Conservation (phyloP, 2,329 filamentous ascomycete genomes). For the Aspergillus fumigatiaffinis region DNA sequence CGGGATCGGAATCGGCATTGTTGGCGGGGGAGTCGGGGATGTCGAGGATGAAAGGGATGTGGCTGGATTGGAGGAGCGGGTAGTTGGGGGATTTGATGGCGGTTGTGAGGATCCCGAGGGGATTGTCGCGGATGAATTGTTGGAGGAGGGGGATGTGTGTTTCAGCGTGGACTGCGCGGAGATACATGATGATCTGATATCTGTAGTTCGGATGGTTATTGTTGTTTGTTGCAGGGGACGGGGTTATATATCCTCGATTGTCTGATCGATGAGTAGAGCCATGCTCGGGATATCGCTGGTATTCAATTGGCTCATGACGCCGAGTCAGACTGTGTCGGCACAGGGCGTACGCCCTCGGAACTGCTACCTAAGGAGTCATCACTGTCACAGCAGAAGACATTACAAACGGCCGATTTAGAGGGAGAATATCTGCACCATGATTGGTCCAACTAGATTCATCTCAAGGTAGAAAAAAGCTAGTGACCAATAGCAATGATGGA, state of each 20-base stretch:
- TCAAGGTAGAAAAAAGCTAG: not conserved
- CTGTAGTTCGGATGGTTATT: not conserved
- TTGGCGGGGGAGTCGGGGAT: conserved; percentile 20
- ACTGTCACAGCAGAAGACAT: too few species aligned
- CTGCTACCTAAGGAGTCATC: too few species aligned
- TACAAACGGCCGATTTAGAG: not conserved
- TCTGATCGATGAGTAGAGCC: too few species aligned
- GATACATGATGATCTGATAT: conserved; percentile 49
- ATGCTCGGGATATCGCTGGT: too few species aligned
- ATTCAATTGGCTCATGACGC: too few species aligned
- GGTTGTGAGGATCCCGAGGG: conserved; percentile 61
- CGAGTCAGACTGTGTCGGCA: too few species aligned
- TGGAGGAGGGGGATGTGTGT: conserved; percentile 47
- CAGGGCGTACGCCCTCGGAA: too few species aligned
- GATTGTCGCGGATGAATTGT: conserved; percentile 56
- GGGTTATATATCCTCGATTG: not conserved
- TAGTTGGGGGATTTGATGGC: conserved; percentile 50
- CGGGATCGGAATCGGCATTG: conserved; percentile 19
- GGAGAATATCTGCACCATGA: not conserved
- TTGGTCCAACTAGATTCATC: not conserved
- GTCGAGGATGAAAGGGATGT: conserved; percentile 60
- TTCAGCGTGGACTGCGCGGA: conserved; percentile 54
- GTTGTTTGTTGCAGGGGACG: not conserved
- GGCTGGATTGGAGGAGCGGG: conserved; percentile 55
- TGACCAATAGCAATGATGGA: not conserved